Conservation (phyloP, 2,329 filamentous ascomycete species). For the Trichoderma aggressivum region DNA sequence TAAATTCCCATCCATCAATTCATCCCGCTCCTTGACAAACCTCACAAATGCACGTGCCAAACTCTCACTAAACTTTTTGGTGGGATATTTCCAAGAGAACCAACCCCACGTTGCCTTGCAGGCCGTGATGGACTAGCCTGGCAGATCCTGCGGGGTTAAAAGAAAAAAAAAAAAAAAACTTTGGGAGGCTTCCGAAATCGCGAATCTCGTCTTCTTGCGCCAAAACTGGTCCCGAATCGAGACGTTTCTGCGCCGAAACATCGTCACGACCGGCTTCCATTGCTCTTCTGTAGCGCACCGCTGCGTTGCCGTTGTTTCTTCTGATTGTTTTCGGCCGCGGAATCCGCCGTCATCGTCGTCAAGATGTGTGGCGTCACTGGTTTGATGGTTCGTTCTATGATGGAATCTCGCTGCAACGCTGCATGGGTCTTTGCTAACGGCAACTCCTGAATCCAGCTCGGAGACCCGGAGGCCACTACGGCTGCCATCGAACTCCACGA, state of each 20-base stretch:
- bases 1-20: neutral
- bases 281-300: neutral
- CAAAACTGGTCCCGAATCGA: neutral
- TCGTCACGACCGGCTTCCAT: neutral
- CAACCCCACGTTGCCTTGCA: slow-evolving; percentile 1
- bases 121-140: neutral
- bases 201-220: neutral
- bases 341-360: neutral
- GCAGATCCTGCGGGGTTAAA: neutral
- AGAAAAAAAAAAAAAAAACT: neutral
- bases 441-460: neutral
- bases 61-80: neutral
- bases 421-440: neutral
- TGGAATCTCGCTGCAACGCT: neutral
- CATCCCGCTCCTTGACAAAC: neutral
- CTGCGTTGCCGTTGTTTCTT: neutral
- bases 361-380: slow-evolving; percentile 14
- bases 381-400: slow-evolving; percentile 10
- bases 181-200: neutral
- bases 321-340: neutral
- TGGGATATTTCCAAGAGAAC: neutral
- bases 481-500: slow-evolving; percentile 8
- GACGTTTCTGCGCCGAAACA: neutral
- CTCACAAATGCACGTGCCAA: neutral
- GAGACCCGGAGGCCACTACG: slow-evolving; percentile 13